Evolutionary conservation across 345 rosid genomes (phyloP).

Genomic region (Murraya paniculata): DNA sequence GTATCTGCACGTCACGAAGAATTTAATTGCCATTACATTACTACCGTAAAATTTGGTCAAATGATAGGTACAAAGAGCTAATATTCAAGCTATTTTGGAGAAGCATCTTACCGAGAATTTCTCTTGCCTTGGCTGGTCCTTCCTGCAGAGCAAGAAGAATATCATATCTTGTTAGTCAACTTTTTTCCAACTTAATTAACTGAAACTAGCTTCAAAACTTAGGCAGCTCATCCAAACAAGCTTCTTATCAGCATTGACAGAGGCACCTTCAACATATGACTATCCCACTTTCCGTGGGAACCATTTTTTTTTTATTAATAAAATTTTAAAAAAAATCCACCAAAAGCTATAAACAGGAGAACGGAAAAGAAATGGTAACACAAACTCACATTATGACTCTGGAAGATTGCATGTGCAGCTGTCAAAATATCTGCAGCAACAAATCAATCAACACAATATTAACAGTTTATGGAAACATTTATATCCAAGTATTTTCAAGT

Average conservation of each 20-base stretch:
- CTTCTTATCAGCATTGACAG: background rate
- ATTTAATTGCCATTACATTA: conserved; percentile 19
- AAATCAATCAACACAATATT: conserved; percentile 22
- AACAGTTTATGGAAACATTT: background rate
- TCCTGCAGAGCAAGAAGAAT: conserved; percentile 52
- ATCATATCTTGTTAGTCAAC: background rate
- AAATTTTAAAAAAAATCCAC: background rate
- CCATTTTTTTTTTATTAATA: background rate
- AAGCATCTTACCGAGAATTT: conserved; percentile 63
- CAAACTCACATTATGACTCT: conserved; percentile 68
- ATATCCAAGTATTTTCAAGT: background rate
- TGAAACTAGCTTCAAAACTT: background rate
- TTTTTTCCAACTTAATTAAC: background rate
- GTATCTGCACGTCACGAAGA: conserved; percentile 48
- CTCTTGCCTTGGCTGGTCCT: conserved; percentile 63
- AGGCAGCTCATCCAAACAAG: background rate
- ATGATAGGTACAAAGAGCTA: background rate
- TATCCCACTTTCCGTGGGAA: background rate
- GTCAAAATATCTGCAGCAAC: conserved; percentile 74
- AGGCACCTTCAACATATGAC: background rate
- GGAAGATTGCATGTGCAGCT: conserved; percentile 82
- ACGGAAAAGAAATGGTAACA: background rate
- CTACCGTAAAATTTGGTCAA: conserved; percentile 2
- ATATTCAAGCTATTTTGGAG: conserved; percentile 3
- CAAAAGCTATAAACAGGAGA: background rate